These are phyloP conservation scores for Alternaria triticimaculans DNA, from an alignment of 2,329 filamentous ascomycete genomes.

Conservation along the genomic window DNA sequence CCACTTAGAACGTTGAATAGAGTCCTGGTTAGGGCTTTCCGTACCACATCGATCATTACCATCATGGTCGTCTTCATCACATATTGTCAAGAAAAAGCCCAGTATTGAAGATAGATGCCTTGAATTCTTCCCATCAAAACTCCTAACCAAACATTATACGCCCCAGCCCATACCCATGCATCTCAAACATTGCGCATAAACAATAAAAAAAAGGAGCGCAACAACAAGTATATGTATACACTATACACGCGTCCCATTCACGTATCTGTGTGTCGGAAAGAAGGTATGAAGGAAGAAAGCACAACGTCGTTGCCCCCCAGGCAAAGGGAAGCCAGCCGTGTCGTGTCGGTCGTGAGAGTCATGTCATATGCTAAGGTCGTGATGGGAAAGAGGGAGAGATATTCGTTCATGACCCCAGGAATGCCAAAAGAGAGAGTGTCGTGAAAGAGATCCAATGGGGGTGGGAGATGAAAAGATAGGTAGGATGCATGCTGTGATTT, in stretches of 20 bases:
- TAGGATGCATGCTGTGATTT: neutral
- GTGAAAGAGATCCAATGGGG: neutral
- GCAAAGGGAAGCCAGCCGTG: neutral
- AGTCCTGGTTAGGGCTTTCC: neutral
- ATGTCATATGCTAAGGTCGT: constrained; percentile 13
- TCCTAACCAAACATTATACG: neutral
- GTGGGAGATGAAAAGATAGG: neutral
- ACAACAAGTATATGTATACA: neutral
- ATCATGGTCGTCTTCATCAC: neutral
- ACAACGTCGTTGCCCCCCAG: neutral
- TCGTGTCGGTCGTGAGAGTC: constrained; percentile 6
- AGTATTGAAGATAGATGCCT: neutral
- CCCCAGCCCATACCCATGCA: neutral
- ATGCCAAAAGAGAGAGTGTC: neutral
- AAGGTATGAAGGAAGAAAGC: neutral
- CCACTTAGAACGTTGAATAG: neutral
- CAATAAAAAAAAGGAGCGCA: neutral
- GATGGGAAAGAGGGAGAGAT: neutral
- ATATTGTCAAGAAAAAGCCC: neutral
- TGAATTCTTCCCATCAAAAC: neutral
- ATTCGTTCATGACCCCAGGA: neutral
- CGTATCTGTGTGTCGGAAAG: neutral
- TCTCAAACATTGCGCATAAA: neutral
- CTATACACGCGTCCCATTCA: neutral
- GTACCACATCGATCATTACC: neutral